These are phyloP conservation scores for Syzygium jambos DNA, from an alignment of 345 rosid genomes.

Conservation along the genomic window DNA sequence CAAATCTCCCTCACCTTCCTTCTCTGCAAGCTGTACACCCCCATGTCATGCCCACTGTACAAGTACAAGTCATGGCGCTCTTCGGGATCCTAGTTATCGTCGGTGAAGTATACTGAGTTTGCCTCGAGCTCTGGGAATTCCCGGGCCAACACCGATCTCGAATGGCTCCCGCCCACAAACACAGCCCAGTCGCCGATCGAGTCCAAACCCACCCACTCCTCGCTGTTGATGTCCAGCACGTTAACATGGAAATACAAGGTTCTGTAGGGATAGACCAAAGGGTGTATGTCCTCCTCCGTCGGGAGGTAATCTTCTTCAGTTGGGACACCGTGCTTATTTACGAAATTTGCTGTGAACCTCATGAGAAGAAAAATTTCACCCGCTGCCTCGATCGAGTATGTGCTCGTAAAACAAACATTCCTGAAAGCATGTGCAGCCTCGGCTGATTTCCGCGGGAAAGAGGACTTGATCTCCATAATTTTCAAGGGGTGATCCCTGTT, in stretches of 20 bases:
- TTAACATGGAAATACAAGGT: background rate
- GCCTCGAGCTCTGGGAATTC: background rate
- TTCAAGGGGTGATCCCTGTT: too few relatives aligned
- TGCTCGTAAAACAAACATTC: background rate
- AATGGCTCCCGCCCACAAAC: conserved; percentile 1
- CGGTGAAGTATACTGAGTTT: conserved; percentile 1
- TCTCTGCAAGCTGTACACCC: background rate
- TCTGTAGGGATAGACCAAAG: background rate
- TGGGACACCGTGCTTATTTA: background rate
- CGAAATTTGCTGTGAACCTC: background rate
- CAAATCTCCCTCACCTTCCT: background rate
- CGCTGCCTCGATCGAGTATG: background rate
- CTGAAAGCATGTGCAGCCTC: background rate
- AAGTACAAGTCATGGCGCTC: background rate
- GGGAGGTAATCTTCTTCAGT: background rate
- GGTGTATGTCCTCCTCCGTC: background rate
- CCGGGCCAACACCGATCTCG: background rate
- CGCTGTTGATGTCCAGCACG: background rate
- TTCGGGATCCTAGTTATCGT: background rate
- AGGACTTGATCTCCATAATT: too few relatives aligned
- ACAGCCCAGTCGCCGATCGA: background rate
- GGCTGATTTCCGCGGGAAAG: background rate
- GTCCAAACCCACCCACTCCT: background rate
- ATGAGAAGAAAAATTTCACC: background rate
- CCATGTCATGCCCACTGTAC: conserved; percentile 3